These are phyloP conservation scores for Fusarium pseudoanthophilum DNA, from an alignment of 2,329 filamentous ascomycete genomes.

Conservation along the genomic window DNA sequence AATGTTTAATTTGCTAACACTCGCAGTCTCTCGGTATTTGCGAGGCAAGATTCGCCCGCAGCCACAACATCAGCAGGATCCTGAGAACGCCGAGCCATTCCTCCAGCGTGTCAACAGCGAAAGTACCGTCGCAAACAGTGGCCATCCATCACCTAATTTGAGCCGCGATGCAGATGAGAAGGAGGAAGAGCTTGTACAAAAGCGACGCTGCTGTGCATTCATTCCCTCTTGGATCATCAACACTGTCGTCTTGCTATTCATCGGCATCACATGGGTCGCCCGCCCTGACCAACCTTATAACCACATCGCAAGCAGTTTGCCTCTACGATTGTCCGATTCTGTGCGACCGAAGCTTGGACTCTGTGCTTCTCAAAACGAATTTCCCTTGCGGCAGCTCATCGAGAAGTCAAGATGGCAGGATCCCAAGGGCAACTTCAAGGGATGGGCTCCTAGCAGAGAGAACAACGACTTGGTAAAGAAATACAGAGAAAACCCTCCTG, in stretches of 20 bases:
- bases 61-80: constrained; percentile 22
- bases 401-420: constrained; percentile 39
- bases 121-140: constrained; percentile 1
- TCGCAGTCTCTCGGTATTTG: constrained; percentile 22
- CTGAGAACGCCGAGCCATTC: constrained; percentile 34
- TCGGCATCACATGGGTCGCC: constrained; percentile 36
- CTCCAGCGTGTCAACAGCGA: constrained; percentile 15
- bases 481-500: constrained; percentile 41
- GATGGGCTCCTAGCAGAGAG: constrained; percentile 46
- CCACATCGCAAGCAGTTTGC: constrained; percentile 47
- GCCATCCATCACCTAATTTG: constrained; percentile 5
- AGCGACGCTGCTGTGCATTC: constrained; percentile 14
- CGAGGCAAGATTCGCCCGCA: constrained; percentile 28
- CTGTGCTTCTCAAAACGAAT: constrained; percentile 40
- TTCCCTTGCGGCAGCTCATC: constrained; percentile 45
- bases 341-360: constrained; percentile 35
- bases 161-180: constrained; percentile 19
- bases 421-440: constrained; percentile 46
- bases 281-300: constrained; percentile 45
- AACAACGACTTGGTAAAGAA: constrained; percentile 36
- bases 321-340: constrained; percentile 42
- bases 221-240: constrained; percentile 26
- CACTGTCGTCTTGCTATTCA: constrained; percentile 25
- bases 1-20: constrained; percentile 5
- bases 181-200: neutral